Base-by-base conservation (phyloP, 805 yeast species). In the Kregervanrija fluxuum region DNA sequence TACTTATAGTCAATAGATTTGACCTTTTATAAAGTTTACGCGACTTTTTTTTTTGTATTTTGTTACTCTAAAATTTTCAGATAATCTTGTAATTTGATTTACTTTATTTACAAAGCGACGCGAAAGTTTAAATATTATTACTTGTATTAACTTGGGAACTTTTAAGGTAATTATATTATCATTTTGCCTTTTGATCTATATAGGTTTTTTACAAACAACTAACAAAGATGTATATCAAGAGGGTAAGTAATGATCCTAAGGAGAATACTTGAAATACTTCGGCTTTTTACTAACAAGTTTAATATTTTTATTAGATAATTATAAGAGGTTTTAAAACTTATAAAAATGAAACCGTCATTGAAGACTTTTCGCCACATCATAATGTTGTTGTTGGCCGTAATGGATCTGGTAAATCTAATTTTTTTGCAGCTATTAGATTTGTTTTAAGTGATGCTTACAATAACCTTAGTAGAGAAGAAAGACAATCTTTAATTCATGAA, bases 341-440 rank as follows among this genome's bases (percentile, higher is more conserved):
- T 61, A 84, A 85, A 64, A 83, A 85, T 55, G 80, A 87, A 35
- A 85, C 96, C 0, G 74, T 79, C 4, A 77, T 90, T 11, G 93
- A 85, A 36, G 70, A 77, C 12, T 69, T 93, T 31, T 83, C 95
- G 1, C 91, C 95, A 0, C 78, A 79, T 44, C 84, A 82, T 57
- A 91, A 91, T 65, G 95, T 91, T 15, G 80, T 85, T 12, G 88
- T 90, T 31, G 97, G 97, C 2, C 69, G 95, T 41, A 90, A 90
- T 64, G 97, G 97, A n/a, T 85, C 96, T 8, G 99, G 99, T 8
- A 91, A 93, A 61, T 86, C 96, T 35, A 91, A 93, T 62, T 85
- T 91, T 65, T 93, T 91, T 62, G 89, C 96, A 12, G 98, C 99
- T 10, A 85, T 91, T 45, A 71, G 97, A 49, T 93, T 90, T 66